Conservation (phyloP, 306 rosid genomes). For the Lotus japonicus region DNA sequence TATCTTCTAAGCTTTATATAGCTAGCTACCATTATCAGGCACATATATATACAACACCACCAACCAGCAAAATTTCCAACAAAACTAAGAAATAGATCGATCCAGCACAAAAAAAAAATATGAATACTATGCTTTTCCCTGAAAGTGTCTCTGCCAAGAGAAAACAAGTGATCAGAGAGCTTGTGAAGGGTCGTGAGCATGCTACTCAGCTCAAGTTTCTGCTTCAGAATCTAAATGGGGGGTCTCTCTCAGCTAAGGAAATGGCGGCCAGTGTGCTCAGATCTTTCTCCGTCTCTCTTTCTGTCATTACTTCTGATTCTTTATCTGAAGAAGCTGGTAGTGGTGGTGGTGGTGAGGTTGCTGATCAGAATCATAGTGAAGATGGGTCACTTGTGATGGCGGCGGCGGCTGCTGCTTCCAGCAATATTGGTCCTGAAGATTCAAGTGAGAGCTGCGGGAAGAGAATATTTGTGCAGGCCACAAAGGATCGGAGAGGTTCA, state of each 20-base stretch:
- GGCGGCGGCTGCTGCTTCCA: too few species aligned
- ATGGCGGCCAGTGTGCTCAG: slow-evolving; percentile 28
- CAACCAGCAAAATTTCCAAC: neutral
- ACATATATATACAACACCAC: too few species aligned
- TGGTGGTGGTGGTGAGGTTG: too few species aligned
- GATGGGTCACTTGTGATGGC: too few species aligned
- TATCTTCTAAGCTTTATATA: neutral
- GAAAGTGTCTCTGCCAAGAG: neutral
- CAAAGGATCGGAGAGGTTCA: slow-evolving; percentile 57
- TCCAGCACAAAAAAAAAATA: neutral
- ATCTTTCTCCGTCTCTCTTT: slow-evolving; percentile 36
- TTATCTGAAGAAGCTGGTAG: neutral
- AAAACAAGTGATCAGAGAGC: slow-evolving; percentile 18
- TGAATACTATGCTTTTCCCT: slow-evolving; percentile 21
- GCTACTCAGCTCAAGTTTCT: slow-evolving; percentile 43
- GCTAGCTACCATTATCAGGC: too few species aligned
- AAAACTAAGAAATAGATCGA: neutral
- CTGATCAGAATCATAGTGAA: neutral
- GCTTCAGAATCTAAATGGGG: slow-evolving; percentile 25
- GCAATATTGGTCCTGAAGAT: too few species aligned
- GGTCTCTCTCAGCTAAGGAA: slow-evolving; percentile 29
- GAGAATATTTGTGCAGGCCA: neutral
- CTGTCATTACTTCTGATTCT: slow-evolving; percentile 26
- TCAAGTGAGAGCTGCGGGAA: slow-evolving; percentile 37
- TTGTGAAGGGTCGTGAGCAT: slow-evolving; percentile 31